Base-by-base conservation (phyloP, 371 early-diverging fungal species). In the Actinomortierella ambigua region DNA sequence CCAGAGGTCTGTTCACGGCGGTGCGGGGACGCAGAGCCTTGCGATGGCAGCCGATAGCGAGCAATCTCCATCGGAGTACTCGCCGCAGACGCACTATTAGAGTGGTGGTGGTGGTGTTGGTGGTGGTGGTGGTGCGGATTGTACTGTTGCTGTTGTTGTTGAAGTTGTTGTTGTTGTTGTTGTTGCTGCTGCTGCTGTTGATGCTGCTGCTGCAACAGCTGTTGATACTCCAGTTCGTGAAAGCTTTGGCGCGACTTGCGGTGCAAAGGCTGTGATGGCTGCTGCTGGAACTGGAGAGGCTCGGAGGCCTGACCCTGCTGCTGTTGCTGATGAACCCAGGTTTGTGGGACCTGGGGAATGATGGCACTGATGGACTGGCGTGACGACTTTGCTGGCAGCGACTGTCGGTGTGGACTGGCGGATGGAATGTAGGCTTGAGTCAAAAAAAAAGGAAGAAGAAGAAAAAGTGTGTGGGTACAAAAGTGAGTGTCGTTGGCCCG, bases 121-220 rank as follows among this genome's bases (percentile, higher is more conserved):
- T 69, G 69, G 17, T 69, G 69, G 29, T 69, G 64, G 49, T 69
- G 64, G 39, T 69, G 69, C 34, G 63, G 61, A n/a, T 65, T 50
- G 46, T 64, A 69, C n/a, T 55, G 61, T 53, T 69, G 64, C 57
- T 69, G 64, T 44, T 69, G 69, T 17, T 60, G 64, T 39, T 61
- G 39, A 41, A 63, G 58, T 15, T 53, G 58, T 40, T 39, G 43
- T 5, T 22, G 13, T 28, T 62, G 62, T 39, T 69, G 70, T 15
- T 65, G 53, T 27, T 69, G 64, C 27, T 64, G 70, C 4, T 69
- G 53, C 44, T 53, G 53, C 6, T 61, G 57, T 4, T 56, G 65
- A 29, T 65, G 65, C 26, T 20, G 55, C n/a, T 64, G 65, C 24
- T 61, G 57, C 39, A 9, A 24, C 15, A 41, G 44, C 40, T 40